A percentile compares a stretch with the other conserved stretches of the same genome.
Conservation (phyloP, 2,329 filamentous ascomycete species). For the Epichloe sibirici region DNA sequence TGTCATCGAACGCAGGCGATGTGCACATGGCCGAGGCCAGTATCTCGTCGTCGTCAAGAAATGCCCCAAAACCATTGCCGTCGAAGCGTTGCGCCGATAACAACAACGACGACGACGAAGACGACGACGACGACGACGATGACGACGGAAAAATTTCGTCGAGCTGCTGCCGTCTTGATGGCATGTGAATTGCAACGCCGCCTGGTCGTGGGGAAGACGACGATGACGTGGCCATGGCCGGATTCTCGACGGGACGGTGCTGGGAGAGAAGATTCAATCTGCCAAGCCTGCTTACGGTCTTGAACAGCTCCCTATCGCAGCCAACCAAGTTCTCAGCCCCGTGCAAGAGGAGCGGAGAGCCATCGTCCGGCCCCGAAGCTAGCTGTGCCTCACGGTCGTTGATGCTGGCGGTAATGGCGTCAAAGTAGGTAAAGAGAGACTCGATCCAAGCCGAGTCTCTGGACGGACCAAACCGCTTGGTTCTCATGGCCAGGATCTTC, state of each 20-base stretch:
- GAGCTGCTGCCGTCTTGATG: background rate
- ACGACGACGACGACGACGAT: slow-evolving; percentile 10
- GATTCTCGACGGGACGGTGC: slow-evolving; percentile 39
- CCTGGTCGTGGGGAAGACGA: slow-evolving; percentile 6
- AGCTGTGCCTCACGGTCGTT: slow-evolving; percentile 86
- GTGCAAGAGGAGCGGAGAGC: slow-evolving; percentile 37
- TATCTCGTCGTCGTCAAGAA: slow-evolving; percentile 43
- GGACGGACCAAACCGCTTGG: slow-evolving; percentile 34
- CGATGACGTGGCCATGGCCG: slow-evolving; percentile 6
- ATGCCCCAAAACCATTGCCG: slow-evolving; percentile 51
- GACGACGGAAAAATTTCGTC: slow-evolving; percentile 12
- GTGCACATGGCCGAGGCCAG: slow-evolving; percentile 28
- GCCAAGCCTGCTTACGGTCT: slow-evolving; percentile 70
- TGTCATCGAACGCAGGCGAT: slow-evolving; percentile 41
- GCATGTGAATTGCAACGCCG: background rate
- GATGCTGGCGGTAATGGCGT: slow-evolving; percentile 81
- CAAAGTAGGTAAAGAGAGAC: slow-evolving; percentile 86
- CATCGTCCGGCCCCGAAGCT: slow-evolving; percentile 50
- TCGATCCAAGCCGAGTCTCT: slow-evolving; percentile 82
- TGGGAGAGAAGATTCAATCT: slow-evolving; percentile 77
- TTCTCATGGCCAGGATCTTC: slow-evolving; percentile 69
- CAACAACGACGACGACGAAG: no score
- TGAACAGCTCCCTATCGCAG: slow-evolving; percentile 79
- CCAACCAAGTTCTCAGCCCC: slow-evolving; percentile 77
- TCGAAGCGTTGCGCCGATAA: slow-evolving; percentile 48